Conservation (phyloP, 805 yeast genomes). For the Saturnispora zaruensis region DNA sequence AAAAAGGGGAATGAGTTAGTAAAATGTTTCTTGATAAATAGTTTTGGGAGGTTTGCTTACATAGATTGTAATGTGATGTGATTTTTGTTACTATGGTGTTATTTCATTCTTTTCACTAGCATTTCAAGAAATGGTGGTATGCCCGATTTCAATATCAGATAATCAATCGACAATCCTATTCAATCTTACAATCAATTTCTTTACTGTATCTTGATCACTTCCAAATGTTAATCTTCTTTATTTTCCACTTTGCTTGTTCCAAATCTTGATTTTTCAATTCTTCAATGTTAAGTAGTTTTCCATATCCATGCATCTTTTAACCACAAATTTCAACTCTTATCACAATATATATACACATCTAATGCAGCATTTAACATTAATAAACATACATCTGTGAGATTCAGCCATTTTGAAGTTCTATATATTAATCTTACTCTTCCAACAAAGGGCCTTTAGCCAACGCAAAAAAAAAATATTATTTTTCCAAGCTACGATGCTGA, state of each 20-base stretch:
- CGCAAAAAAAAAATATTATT: not conserved
- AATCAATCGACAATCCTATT: too few species aligned
- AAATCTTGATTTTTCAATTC: not conserved
- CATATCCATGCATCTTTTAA: not conserved
- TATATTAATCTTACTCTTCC: slow-evolving; percentile 9
- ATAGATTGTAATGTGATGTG: too few species aligned
- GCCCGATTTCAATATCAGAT: too few species aligned
- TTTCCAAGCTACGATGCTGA: slow-evolving; percentile 1
- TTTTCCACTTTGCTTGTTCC: too few species aligned
- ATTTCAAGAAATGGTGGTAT: too few species aligned
- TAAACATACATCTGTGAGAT: slow-evolving; percentile 87
- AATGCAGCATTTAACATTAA: slow-evolving; percentile 21
- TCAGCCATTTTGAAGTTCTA: slow-evolving; percentile 66
- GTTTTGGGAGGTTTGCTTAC: too few species aligned
- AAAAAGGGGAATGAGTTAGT: slow-evolving; percentile 19
- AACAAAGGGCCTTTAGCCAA: slow-evolving; percentile 2
- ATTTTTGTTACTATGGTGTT: too few species aligned
- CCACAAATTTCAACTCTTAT: not conserved
- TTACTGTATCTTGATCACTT: too few species aligned
- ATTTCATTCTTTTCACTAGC: too few species aligned
- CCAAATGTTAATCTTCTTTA: too few species aligned
- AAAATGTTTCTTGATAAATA: slow-evolving; percentile 2
- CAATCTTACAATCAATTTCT: too few species aligned
- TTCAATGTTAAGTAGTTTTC: not conserved
- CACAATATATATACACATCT: not conserved